Conservation (phyloP, 1,139 yeast species). For the Yamadazyma taylorii region DNA sequence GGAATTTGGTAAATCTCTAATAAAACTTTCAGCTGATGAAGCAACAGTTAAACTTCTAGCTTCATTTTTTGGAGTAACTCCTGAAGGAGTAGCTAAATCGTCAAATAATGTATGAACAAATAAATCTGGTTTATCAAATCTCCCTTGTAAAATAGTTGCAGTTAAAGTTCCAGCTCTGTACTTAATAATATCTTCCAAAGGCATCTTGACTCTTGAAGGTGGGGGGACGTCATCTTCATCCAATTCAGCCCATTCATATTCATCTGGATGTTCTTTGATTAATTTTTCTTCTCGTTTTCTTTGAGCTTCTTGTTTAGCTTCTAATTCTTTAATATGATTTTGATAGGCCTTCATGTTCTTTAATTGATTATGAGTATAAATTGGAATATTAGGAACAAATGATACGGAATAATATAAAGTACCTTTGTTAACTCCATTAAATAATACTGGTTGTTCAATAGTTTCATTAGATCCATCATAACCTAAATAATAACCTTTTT, state of each 20-base stretch:
- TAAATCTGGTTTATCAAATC: constrained; percentile 46
- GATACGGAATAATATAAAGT: constrained; percentile 55
- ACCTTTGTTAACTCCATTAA: constrained; percentile 49
- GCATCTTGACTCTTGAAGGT: constrained; percentile 47
- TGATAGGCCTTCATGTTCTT: constrained; percentile 37
- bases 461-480: constrained; percentile 52
- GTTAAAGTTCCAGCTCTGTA: constrained; percentile 64
- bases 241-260: constrained; percentile 64
- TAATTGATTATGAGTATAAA: constrained; percentile 57
- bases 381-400: constrained; percentile 63
- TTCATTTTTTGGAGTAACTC: constrained; percentile 46
- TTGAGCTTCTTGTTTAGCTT: constrained; percentile 37
- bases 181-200: constrained; percentile 52
- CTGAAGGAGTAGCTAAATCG: constrained; percentile 61
- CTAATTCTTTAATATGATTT: constrained; percentile 25
- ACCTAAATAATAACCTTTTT: constrained; percentile 46
- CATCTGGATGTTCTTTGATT: constrained; percentile 57
- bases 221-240: constrained; percentile 45
- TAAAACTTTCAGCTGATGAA: constrained; percentile 57
- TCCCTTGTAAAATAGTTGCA: constrained; percentile 52
- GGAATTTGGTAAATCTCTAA: constrained; percentile 70
- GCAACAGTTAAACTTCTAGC: constrained; percentile 38
- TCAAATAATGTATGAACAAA: constrained; percentile 63
- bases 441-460: constrained; percentile 46
- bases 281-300: constrained; percentile 45